phyloP scores from a whole-genome alignment of 495 filamentous ascomycete genomes.

The Annulohypoxylon moriforme region DNA sequence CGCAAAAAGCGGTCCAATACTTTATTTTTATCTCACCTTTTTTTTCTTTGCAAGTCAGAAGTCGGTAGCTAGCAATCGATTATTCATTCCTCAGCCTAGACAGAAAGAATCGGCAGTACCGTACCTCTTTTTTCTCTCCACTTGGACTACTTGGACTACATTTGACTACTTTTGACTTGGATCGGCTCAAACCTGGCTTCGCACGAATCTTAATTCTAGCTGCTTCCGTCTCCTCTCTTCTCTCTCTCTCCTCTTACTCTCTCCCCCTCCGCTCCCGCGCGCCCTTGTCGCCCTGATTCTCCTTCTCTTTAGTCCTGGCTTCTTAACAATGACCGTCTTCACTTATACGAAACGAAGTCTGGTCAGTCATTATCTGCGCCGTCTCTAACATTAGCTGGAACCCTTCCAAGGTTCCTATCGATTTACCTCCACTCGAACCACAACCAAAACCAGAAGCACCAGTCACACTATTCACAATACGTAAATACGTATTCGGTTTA shows the following conservation, averaged over 20 bases:
- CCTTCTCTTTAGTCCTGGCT: slow-evolving; percentile 27
- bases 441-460: slow-evolving; percentile 1
- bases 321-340: slow-evolving; percentile 50
- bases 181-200: slow-evolving; percentile 41
- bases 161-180: slow-evolving; percentile 37
- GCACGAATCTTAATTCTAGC: slow-evolving; percentile 46
- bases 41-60: slow-evolving; percentile 10
- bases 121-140: slow-evolving; percentile 12
- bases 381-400: slow-evolving; percentile 51
- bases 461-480: neutral
- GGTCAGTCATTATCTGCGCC: slow-evolving; percentile 36
- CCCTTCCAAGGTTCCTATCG: slow-evolving; percentile 49
- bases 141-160: neutral
- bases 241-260: neutral
- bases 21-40: slow-evolving; percentile 22
- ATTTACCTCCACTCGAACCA: slow-evolving; percentile 27
- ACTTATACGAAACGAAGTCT: slow-evolving; percentile 41
- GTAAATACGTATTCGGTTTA: slow-evolving; percentile 10
- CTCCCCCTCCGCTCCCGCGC: neutral
- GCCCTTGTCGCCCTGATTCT: neutral
- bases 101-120: slow-evolving; percentile 10
- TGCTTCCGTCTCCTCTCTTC: slow-evolving; percentile 31
- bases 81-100: slow-evolving; percentile 26
- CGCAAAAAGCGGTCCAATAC: slow-evolving; percentile 25
- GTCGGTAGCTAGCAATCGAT: slow-evolving; percentile 11